Evolutionary conservation across 2,329 filamentous ascomycete species (phyloP).

Genomic region (Trichoderma oligosporum): DNA sequence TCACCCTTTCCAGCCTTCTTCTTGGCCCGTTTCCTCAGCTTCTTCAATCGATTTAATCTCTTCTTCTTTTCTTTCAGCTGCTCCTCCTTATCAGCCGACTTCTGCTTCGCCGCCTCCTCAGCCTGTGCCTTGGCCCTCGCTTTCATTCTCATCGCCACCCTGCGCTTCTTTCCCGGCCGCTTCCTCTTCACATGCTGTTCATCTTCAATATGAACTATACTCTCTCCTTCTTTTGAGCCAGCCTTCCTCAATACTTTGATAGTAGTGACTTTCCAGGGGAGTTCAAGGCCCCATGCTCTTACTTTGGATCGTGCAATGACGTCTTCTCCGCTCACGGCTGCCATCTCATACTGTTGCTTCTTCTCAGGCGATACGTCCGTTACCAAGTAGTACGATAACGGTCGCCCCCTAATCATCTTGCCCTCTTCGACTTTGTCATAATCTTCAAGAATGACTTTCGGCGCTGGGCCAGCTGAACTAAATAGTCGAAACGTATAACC

Average conservation of each 20-base stretch:
- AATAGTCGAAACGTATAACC: slow-evolving; percentile 55
- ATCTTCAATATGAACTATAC: slow-evolving; percentile 13
- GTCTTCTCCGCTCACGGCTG: slow-evolving; percentile 52
- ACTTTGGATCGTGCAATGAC: slow-evolving; percentile 42
- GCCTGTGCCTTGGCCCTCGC: slow-evolving; percentile 41
- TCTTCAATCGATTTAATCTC: slow-evolving; percentile 56
- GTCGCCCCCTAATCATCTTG: slow-evolving; percentile 36
- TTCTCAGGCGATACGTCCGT: slow-evolving; percentile 35
- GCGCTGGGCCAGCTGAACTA: slow-evolving; percentile 41
- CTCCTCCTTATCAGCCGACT: slow-evolving; percentile 50
- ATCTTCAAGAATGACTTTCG: slow-evolving; percentile 50
- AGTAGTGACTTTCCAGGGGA: slow-evolving; percentile 55
- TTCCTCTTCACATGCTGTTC: slow-evolving; percentile 34
- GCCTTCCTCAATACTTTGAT: slow-evolving; percentile 37
- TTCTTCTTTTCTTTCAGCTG: slow-evolving; percentile 59
- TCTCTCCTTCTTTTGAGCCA: slow-evolving; percentile 21
- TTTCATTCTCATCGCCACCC: slow-evolving; percentile 49
- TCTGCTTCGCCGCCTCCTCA: slow-evolving; percentile 38
- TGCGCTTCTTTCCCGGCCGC: slow-evolving; percentile 56
- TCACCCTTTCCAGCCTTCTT: slow-evolving; percentile 37
- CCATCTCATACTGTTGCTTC: slow-evolving; percentile 39
- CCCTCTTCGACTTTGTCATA: slow-evolving; percentile 40
- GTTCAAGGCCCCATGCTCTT: slow-evolving; percentile 55
- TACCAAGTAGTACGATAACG: slow-evolving; percentile 49
- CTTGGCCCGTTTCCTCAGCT: slow-evolving; percentile 56